phyloP scores from a whole-genome alignment of 495 filamentous ascomycete species.

The Xylaria curta region DNA sequence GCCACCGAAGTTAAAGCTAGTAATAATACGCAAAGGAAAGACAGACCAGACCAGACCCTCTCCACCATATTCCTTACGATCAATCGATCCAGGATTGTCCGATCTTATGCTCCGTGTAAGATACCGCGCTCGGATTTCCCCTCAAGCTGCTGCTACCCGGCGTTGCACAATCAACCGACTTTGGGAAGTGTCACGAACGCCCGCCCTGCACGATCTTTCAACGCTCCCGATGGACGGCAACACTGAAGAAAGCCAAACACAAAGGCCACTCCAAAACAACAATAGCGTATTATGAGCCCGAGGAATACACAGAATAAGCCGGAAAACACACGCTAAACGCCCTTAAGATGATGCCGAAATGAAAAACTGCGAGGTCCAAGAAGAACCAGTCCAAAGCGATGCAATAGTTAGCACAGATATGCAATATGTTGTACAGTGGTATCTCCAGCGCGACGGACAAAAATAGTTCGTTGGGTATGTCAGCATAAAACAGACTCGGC shows the following conservation, averaged over 20 bases:
- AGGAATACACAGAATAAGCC: constrained; percentile 24
- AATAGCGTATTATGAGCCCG: constrained; percentile 3
- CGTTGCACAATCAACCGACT: constrained; percentile 32
- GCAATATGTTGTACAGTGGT: constrained; percentile 47
- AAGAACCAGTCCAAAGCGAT: constrained; percentile 22
- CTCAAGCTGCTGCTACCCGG: constrained; percentile 39
- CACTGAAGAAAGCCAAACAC: constrained; percentile 12
- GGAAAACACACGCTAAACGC: constrained; percentile 27
- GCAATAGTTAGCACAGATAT: constrained; percentile 33
- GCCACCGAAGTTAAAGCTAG: constrained; percentile 4
- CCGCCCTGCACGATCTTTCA: constrained; percentile 16
- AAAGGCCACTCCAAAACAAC: constrained; percentile 12
- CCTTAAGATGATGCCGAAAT: constrained; percentile 23
- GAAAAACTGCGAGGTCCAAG: constrained; percentile 13
- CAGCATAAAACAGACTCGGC: constrained; percentile 36
- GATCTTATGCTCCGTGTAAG: constrained; percentile 28
- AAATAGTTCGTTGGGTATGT: constrained; percentile 33
- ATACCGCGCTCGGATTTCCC: constrained; percentile 34
- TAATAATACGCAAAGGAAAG: constrained; percentile 8
- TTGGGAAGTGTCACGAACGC: constrained; percentile 35
- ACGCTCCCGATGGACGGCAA: constrained; percentile 28
- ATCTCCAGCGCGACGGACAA: constrained; percentile 40
- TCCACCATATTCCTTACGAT: neutral
- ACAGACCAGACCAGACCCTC: constrained; percentile 3
- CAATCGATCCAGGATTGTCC: neutral